Evolutionary conservation across 768 basidiomycete species (phyloP).

Genomic region (Suillus variegatus): DNA sequence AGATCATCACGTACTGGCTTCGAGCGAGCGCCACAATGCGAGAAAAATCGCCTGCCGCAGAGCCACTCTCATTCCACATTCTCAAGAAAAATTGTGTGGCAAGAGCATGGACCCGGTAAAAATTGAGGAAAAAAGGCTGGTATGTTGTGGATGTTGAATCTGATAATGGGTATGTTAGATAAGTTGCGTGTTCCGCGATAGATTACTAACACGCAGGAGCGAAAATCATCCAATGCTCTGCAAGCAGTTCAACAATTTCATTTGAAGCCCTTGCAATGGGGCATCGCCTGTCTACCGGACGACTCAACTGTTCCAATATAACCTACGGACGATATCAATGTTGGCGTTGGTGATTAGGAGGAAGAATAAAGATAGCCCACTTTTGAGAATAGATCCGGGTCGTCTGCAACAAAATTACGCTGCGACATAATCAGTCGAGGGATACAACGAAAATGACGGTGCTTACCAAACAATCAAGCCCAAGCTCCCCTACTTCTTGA

Average conservation of each 20-base stretch:
- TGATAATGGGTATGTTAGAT: slow-evolving; percentile 14
- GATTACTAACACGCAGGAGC: slow-evolving; percentile 72
- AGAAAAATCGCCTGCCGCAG: slow-evolving; percentile 72
- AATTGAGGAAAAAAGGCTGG: slow-evolving; percentile 87
- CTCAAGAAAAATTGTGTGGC: slow-evolving; percentile 86
- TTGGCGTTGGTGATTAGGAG: neutral
- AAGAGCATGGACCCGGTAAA: slow-evolving; percentile 77
- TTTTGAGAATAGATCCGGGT: slow-evolving; percentile 75
- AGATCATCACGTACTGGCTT: slow-evolving; percentile 68
- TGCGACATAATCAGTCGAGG: slow-evolving; percentile 23
- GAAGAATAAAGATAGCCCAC: slow-evolving; percentile 33
- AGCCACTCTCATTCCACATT: slow-evolving; percentile 90
- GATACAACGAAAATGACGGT: neutral
- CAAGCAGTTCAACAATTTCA: slow-evolving; percentile 80
- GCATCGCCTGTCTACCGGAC: slow-evolving; percentile 74
- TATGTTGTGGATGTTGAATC: slow-evolving; percentile 82
- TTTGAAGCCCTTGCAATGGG: slow-evolving; percentile 84
- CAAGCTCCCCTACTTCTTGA: slow-evolving; percentile 74
- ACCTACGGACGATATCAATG: slow-evolving; percentile 45
- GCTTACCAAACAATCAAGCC: slow-evolving; percentile 78
- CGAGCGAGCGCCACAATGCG: slow-evolving; percentile 77
- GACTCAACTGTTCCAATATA: slow-evolving; percentile 77
- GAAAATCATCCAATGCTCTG: slow-evolving; percentile 84
- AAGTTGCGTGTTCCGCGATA: neutral
- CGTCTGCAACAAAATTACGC: slow-evolving; percentile 68